Percentiles rank a stretch among this genome's conserved stretches.
These are phyloP conservation scores for Aureobasidium sp. DNA, from an alignment of 2,329 filamentous ascomycete species.

Conservation along the genomic window DNA sequence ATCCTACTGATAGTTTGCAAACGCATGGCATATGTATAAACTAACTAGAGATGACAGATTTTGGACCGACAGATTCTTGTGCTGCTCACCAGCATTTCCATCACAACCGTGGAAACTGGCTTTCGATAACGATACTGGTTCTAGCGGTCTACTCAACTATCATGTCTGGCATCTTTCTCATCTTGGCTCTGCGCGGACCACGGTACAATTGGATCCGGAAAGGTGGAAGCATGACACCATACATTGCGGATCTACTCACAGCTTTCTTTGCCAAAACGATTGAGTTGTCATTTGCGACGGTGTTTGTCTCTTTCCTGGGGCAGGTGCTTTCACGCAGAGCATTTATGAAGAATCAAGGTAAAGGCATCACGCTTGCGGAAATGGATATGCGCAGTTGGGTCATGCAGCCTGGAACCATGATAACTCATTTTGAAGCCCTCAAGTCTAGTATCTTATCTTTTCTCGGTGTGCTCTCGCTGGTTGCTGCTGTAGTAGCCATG, in stretches of 20 bases:
- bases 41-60: slow-evolving; percentile 22
- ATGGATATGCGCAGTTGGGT: slow-evolving; percentile 81
- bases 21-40: not conserved
- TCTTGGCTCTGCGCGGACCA: slow-evolving; percentile 67
- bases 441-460: slow-evolving; percentile 69
- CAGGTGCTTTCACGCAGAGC: slow-evolving; percentile 79
- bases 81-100: slow-evolving; percentile 43
- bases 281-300: slow-evolving; percentile 80
- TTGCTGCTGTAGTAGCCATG: slow-evolving; percentile 71
- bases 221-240: slow-evolving; percentile 59
- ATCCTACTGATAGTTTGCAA: no score
- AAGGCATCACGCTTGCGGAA: slow-evolving; percentile 78
- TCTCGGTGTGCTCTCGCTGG: slow-evolving; percentile 69
- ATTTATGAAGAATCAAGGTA: slow-evolving; percentile 53
- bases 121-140: slow-evolving; percentile 42
- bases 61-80: slow-evolving; percentile 40
- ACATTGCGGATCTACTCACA: slow-evolving; percentile 73
- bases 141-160: slow-evolving; percentile 65
- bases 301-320: slow-evolving; percentile 78
- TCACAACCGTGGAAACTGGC: slow-evolving; percentile 47
- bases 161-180: slow-evolving; percentile 72
- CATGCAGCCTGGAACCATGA: slow-evolving; percentile 65
- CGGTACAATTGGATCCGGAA: slow-evolving; percentile 64
- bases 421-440: slow-evolving; percentile 74
- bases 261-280: slow-evolving; percentile 79